Percentiles rank a stretch among this genome's conserved stretches.
These are phyloP conservation scores for Ceratocystis huliohia DNA, from an alignment of 2,329 filamentous ascomycete species.

Conservation along the genomic window DNA sequence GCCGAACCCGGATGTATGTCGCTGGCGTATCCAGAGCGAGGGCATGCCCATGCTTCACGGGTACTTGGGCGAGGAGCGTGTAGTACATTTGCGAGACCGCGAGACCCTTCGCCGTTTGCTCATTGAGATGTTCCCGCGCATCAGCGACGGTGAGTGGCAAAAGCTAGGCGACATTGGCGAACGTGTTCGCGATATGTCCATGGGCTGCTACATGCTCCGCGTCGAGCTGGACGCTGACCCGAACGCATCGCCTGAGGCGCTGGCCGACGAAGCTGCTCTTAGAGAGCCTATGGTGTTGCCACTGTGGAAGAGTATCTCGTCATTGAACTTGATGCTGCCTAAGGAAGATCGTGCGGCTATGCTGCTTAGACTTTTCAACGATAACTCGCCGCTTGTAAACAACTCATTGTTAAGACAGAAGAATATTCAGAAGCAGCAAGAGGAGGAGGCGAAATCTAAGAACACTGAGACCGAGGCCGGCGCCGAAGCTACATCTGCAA, in stretches of 20 bases:
- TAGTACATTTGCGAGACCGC: constrained; percentile 62
- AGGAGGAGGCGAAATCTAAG: constrained; percentile 25
- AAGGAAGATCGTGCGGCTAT: constrained; percentile 93
- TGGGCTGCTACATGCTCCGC: constrained; percentile 85
- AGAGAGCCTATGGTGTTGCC: constrained; percentile 76
- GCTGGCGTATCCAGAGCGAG: constrained; percentile 92
- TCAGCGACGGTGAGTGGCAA: constrained; percentile 60
- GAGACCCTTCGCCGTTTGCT: constrained; percentile 71
- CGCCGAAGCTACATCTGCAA: constrained; percentile 23
- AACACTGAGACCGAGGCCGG: constrained; percentile 25
- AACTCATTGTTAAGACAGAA: constrained; percentile 42
- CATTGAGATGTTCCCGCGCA: constrained; percentile 92
- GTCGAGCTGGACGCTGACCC: constrained; percentile 61
- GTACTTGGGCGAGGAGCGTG: constrained; percentile 68
- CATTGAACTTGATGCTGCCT: constrained; percentile 91
- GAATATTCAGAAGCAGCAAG: constrained; percentile 29
- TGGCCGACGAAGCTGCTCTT: constrained; percentile 33
- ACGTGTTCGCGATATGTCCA: constrained; percentile 61
- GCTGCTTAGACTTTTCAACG: constrained; percentile 82
- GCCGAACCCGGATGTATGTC: constrained; percentile 71
- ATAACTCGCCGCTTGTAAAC: constrained; percentile 72
- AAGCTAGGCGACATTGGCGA: constrained; percentile 79
- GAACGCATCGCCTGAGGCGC: constrained; percentile 16
- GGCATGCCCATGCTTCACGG: constrained; percentile 83
- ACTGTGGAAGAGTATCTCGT: constrained; percentile 84